Evolutionary conservation across 176 grass and related monocot species (phyloP).

Genomic region (Raddia guianensis): DNA sequence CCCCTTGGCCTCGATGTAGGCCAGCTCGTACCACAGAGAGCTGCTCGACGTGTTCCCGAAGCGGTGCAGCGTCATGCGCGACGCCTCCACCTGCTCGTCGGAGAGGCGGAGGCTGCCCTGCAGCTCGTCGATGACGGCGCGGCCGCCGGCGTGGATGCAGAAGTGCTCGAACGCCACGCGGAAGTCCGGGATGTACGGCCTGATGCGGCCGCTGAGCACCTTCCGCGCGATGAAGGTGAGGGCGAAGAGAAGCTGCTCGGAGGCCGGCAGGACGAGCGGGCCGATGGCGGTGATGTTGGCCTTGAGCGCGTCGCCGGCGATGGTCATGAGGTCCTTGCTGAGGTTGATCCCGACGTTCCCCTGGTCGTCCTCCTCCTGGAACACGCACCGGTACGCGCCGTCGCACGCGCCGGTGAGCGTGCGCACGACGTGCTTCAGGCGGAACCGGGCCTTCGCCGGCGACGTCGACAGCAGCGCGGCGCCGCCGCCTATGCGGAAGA

Average conservation of each 20-base stretch:
- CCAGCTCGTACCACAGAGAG: conserved; percentile 91
- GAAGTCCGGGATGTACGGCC: conserved; percentile 74
- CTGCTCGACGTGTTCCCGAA: conserved; percentile 95
- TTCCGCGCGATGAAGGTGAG: conserved; percentile 34
- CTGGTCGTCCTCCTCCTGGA: conserved; percentile 50
- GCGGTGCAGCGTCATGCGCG: conserved; percentile 75
- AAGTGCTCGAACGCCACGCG: conserved; percentile 84
- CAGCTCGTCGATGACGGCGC: conserved; percentile 73
- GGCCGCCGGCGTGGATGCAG: conserved; percentile 80
- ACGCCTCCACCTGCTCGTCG: conserved; percentile 77
- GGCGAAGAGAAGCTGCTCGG: conserved; percentile 56
- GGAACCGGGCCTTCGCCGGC: conserved; percentile 32
- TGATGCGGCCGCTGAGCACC: conserved; percentile 35
- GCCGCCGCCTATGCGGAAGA: conserved; percentile 53
- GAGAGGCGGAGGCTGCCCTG: conserved; percentile 67
- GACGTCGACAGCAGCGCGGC: conserved; percentile 45
- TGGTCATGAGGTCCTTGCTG: conserved; percentile 52
- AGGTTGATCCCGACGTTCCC: conserved; percentile 46
- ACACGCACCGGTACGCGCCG: conserved; percentile 53
- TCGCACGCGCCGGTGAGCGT: conserved; percentile 47
- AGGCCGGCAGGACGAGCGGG: conserved; percentile 42
- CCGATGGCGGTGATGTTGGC: conserved; percentile 57
- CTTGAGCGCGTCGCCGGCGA: conserved; percentile 55
- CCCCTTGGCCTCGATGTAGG: conserved; percentile 78
- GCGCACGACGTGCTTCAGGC: conserved; percentile 47